Conservation (phyloP, 768 basidiomycete genomes). For the Xanthoconium purpureum region DNA sequence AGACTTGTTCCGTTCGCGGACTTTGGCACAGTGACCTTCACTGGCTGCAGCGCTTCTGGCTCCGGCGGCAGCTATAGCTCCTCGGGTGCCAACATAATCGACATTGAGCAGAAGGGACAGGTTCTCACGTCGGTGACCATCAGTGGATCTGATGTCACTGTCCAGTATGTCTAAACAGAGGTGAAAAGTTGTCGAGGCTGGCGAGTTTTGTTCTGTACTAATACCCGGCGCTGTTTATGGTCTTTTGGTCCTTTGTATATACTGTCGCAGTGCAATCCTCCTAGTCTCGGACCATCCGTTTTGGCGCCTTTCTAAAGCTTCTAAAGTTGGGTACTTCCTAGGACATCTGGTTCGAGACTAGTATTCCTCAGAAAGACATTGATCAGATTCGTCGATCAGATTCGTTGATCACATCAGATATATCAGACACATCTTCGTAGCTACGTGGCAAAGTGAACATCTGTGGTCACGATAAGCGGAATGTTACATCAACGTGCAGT, state of each 20-base stretch:
- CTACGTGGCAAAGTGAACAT: neutral
- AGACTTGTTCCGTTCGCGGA: slow-evolving; percentile 9
- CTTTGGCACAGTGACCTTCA: slow-evolving; percentile 23
- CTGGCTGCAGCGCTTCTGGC: slow-evolving; percentile 6
- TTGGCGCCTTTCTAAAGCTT: too few relatives aligned
- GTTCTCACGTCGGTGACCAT: slow-evolving; percentile 13
- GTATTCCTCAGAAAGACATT: too few relatives aligned
- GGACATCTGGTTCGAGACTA: too few relatives aligned
- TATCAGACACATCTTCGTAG: neutral
- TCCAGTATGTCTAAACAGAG: slow-evolving; percentile 7
- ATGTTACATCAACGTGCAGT: slow-evolving; percentile 1
- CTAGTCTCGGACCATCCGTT: too few relatives aligned
- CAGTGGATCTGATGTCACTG: neutral
- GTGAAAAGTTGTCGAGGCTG: neutral
- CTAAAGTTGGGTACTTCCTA: too few relatives aligned
- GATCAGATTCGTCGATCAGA: neutral
- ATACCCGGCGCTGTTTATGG: too few relatives aligned
- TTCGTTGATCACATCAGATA: neutral
- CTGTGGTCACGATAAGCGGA: neutral
- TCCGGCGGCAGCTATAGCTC: slow-evolving; percentile 6
- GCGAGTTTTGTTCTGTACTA: neutral
- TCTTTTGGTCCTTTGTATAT: too few relatives aligned
- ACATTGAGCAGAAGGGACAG: slow-evolving; percentile 7
- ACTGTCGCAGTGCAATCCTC: too few relatives aligned
- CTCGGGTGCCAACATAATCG: slow-evolving; percentile 5